phyloP scores from a whole-genome alignment of 2,329 filamentous ascomycete genomes.

The Phoma sp. region DNA sequence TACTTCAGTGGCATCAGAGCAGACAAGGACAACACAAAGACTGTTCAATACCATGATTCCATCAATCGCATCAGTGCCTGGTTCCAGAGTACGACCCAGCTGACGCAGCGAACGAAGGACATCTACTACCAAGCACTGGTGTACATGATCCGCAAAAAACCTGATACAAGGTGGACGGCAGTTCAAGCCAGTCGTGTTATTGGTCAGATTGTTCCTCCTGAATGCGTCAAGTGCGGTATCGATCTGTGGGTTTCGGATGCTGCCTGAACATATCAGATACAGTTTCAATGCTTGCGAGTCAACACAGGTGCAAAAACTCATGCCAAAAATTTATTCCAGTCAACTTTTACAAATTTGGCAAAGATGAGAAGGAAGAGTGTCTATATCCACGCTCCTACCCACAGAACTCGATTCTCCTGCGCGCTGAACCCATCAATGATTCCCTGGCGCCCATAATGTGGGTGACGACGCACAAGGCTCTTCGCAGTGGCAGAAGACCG shows the following conservation, averaged over 20 bases:
- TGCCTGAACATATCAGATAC: background rate
- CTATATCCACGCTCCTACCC: too few relatives aligned
- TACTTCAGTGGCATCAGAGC: background rate
- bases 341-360: too few relatives aligned
- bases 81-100: background rate
- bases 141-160: slow-evolving; percentile 1
- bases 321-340: too few relatives aligned
- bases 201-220: background rate
- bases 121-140: background rate
- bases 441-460: background rate
- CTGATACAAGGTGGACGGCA: background rate
- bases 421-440: background rate
- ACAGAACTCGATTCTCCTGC: too few relatives aligned
- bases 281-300: background rate
- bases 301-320: too few relatives aligned
- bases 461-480: background rate
- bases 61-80: background rate
- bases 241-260: background rate
- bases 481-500: background rate
- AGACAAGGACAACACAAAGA: background rate
- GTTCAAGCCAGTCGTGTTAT: background rate
- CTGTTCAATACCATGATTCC: background rate
- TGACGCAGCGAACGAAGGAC: background rate
- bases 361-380: too few relatives aligned
- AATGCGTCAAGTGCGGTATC: background rate